Base-by-base conservation (phyloP, 169 alveolate species). In the Plasmodium relictum region DNA sequence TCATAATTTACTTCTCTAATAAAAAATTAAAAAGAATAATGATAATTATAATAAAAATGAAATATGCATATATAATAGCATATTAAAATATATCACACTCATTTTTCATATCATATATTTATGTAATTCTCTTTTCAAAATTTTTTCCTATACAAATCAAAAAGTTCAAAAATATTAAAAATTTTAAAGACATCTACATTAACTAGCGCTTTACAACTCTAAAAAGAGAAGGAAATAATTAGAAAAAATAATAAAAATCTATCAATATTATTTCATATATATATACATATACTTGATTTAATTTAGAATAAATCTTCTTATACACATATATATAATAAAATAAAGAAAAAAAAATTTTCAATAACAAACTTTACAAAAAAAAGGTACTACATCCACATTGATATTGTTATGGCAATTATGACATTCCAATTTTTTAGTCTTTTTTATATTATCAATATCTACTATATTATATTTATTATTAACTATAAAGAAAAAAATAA, bases 181-280 rank as follows among this genome's bases (percentile, higher is more conserved):
- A 52, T 61, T 68, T 66, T 80, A 59, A 80, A 80, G 45, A 71
- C 45, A 2, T 80, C 90, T 2, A 80, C 72, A 45, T 54, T 69
- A 9, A 80, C 22, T n/a, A 80, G 61, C 8, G 90, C 90, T 7
- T 71, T 80, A 61, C 90, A 80, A 59, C 45, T 31, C 90, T 80
- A 48, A 9, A 65, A 73, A 39, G 14, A 1, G 71, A 5, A 54
- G 14, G 50, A 61, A 20, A 56, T 22, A 16, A 20, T 24, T 37
- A 14, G 52, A 7, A 41, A 44, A 14, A 10, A 26, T 9, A 1
- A 66, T 0, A 45, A n/a, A 63, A 12, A 39, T 16, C 10, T 61
- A 41, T 12, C 16, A 16, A 41, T n/a, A 14, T 12, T n/a, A 2
- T 48, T 44, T 22, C 16, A 44, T 42, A 58, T 20, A 26, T 68